These are phyloP conservation scores for Cyberlindnera mycetangii DNA, from an alignment of 805 yeast genomes.

Conservation along the genomic window DNA sequence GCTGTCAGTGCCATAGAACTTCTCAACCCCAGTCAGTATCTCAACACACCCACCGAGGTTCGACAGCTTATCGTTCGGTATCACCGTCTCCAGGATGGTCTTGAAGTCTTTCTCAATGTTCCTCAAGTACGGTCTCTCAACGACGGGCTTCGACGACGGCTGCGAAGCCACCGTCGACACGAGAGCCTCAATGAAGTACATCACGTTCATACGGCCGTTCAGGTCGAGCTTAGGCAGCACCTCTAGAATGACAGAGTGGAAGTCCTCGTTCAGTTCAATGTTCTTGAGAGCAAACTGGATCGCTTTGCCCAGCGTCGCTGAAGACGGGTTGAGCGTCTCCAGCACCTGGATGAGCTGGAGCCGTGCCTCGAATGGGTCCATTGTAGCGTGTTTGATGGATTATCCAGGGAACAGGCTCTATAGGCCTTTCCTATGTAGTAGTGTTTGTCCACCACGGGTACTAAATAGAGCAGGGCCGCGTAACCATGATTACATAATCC, in stretches of 20 bases:
- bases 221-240: conserved; percentile 51
- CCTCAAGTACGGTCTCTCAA: conserved; percentile 23
- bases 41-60: conserved; percentile 23
- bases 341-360: conserved; percentile 69
- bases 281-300: conserved; percentile 46
- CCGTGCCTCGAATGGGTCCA: conserved; percentile 91
- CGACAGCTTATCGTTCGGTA: conserved; percentile 31
- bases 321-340: conserved; percentile 62
- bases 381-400: conserved; percentile 25
- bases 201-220: conserved; percentile 61
- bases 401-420: too few relatives aligned
- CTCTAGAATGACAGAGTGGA: conserved; percentile 64
- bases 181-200: conserved; percentile 68
- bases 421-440: not conserved
- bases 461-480: not conserved
- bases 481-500: conserved; percentile 2
- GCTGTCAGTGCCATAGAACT: conserved; percentile 13
- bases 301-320: conserved; percentile 38
- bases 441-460: too few relatives aligned
- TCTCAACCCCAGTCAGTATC: conserved; percentile 20
- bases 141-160: conserved; percentile 1
- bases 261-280: conserved; percentile 60
- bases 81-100: conserved; percentile 32
- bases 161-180: conserved; percentile 34
- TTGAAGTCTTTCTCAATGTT: conserved; percentile 34